Percentiles rank a stretch among this genome's conserved stretches.
These are phyloP conservation scores for Naganishia sp. DNA, from an alignment of 1,284 basidiomycete genomes.

Conservation along the genomic window DNA sequence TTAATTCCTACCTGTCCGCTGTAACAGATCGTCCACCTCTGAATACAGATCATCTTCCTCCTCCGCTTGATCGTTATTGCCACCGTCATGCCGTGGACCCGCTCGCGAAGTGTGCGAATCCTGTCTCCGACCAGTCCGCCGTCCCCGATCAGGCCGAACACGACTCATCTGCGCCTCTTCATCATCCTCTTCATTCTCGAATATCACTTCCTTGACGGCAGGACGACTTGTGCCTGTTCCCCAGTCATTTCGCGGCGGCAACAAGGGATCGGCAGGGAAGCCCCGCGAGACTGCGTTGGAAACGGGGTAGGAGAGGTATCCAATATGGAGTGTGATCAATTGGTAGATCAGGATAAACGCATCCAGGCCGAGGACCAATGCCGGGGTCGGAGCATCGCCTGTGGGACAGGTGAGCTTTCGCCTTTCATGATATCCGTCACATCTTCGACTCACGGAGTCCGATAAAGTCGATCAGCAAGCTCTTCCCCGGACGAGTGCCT, in stretches of 20 bases:
- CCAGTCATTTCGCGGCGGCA: constrained; percentile 6
- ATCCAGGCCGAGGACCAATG: constrained; percentile 46
- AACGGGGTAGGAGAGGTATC: constrained; percentile 28
- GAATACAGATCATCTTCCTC: constrained; percentile 13
- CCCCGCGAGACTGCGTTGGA: constrained; percentile 7
- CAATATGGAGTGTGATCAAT: constrained; percentile 38
- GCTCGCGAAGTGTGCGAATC: background rate
- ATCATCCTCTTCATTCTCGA: constrained; percentile 17
- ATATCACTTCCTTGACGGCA: constrained; percentile 14
- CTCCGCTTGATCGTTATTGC: background rate
- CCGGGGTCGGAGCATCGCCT: constrained; percentile 44
- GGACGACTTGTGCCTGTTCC: background rate
- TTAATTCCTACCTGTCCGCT: constrained; percentile 13
- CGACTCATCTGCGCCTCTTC: constrained; percentile 14
- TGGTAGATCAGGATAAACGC: constrained; percentile 45
- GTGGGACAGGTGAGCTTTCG: background rate
- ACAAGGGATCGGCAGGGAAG: constrained; percentile 15
- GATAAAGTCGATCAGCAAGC: constrained; percentile 49
- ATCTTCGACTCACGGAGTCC: constrained; percentile 44
- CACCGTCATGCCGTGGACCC: background rate
- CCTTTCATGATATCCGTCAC: background rate
- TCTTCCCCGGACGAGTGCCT: constrained; percentile 41
- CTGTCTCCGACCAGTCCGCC: background rate
- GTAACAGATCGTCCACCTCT: constrained; percentile 16
- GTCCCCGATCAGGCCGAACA: background rate